Conservation (phyloP, 2,329 filamentous ascomycete species). For the Fusarium foetens region DNA sequence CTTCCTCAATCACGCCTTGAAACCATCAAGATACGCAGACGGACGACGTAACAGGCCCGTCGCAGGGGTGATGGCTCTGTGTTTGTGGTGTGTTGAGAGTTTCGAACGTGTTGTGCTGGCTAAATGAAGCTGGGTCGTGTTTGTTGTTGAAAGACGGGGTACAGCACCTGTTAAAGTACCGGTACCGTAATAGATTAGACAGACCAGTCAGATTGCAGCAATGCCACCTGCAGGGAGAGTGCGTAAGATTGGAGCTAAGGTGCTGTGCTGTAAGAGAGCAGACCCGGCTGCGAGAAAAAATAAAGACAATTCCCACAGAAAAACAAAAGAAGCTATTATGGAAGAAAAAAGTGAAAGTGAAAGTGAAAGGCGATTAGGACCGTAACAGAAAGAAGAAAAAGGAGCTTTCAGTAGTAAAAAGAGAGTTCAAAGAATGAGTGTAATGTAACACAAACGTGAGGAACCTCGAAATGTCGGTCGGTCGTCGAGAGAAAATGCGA, state of each 20-base stretch:
- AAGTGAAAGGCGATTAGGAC: neutral
- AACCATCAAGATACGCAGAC: conserved; percentile 45
- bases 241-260: conserved; percentile 38
- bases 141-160: conserved; percentile 32
- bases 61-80: conserved; percentile 34
- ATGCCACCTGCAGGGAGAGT: conserved; percentile 40
- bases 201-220: conserved; percentile 38
- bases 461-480: conserved; percentile 20
- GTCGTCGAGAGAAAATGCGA: conserved; percentile 21
- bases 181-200: conserved; percentile 37
- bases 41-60: conserved; percentile 44
- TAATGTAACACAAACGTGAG: conserved; percentile 7
- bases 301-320: conserved; percentile 27
- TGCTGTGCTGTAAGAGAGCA: conserved; percentile 28
- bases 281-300: conserved; percentile 43
- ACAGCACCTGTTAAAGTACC: conserved; percentile 32
- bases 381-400: conserved; percentile 1
- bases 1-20: conserved; percentile 42
- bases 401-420: neutral
- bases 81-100: conserved; percentile 19
- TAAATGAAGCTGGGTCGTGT: conserved; percentile 25
- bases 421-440: conserved; percentile 21
- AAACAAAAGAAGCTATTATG: neutral
- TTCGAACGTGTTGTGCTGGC: conserved; percentile 36
- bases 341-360: neutral